Percentiles rank a stretch among this genome's conserved stretches.
These are phyloP conservation scores for Aspergillus luchuensis DNA, from an alignment of 2,329 filamentous ascomycete genomes.

Conservation along the genomic window DNA sequence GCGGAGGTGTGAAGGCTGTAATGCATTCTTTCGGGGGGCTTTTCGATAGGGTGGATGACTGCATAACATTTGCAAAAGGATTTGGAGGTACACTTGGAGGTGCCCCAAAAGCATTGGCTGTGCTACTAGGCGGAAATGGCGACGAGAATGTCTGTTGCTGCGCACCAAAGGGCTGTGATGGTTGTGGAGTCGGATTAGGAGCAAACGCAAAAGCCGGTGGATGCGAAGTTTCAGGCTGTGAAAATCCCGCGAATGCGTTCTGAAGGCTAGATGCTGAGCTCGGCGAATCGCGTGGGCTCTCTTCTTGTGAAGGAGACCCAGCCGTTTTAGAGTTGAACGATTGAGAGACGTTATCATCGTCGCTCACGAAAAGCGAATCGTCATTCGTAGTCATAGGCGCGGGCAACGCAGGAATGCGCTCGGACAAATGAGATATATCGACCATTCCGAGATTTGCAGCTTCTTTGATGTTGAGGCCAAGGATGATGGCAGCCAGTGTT, in stretches of 20 bases:
- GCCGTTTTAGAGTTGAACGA: conserved; percentile 24
- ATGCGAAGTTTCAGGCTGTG: conserved; percentile 12
- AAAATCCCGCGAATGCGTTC: conserved; percentile 26
- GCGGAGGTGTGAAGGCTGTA: not conserved
- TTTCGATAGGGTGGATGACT: conserved; percentile 8
- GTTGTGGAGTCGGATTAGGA: not conserved
- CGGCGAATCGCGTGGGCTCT: conserved; percentile 11
- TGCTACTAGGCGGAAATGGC: conserved; percentile 5
- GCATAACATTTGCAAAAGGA: conserved; percentile 13
- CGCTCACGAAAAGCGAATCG: conserved; percentile 42
- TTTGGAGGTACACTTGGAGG: not conserved
- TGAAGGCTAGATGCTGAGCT: conserved; percentile 18
- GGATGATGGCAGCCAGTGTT: conserved; percentile 58
- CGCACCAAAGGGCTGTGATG: not conserved
- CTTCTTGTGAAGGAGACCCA: conserved; percentile 18
- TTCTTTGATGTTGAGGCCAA: conserved; percentile 56
- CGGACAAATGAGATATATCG: conserved; percentile 41
- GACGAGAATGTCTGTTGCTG: conserved; percentile 13
- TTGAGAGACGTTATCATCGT: conserved; percentile 37
- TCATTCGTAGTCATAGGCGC: conserved; percentile 35
- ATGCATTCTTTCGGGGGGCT: not conserved
- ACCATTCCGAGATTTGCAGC: conserved; percentile 55
- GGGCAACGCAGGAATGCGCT: conserved; percentile 25
- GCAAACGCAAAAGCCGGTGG: not conserved
- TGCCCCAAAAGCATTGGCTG: not conserved